phyloP scores from a whole-genome alignment of 2,329 filamentous ascomycete species.

The Trichoderma asperellum region DNA sequence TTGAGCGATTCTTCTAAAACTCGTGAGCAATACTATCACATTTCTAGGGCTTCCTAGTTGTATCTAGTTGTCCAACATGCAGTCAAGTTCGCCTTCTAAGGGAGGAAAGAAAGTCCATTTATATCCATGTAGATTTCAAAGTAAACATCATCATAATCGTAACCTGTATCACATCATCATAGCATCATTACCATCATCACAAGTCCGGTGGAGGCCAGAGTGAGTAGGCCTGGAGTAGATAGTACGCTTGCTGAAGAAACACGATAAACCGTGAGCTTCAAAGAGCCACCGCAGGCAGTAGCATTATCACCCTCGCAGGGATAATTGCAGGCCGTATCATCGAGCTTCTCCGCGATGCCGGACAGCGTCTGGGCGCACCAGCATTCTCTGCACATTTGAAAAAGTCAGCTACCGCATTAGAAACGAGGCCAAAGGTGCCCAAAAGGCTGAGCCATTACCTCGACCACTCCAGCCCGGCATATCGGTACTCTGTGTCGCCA shows the following conservation, averaged over 20 bases:
- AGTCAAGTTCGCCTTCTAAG: not conserved
- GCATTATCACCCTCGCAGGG: conserved; percentile 58
- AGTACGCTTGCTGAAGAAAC: conserved; percentile 30
- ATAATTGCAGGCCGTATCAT: conserved; percentile 54
- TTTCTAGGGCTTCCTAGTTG: not conserved
- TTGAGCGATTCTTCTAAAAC: not conserved
- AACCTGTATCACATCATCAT: not conserved
- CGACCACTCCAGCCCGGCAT: conserved; percentile 60
- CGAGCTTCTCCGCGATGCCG: conserved; percentile 49
- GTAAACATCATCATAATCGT: not conserved
- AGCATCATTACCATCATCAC: not conserved
- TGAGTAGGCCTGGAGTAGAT: not conserved
- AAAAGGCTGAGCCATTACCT: conserved; percentile 39
- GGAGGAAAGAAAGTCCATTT: not conserved
- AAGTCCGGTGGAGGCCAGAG: not conserved
- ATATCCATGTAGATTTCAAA: not conserved
- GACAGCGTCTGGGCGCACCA: conserved; percentile 60
- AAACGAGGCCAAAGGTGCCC: not conserved
- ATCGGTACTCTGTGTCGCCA: conserved; percentile 47
- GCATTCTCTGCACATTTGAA: conserved; percentile 53
- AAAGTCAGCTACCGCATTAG: not conserved
- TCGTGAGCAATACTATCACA: not conserved
- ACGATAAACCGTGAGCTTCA: conserved; percentile 54
- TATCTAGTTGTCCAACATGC: not conserved
- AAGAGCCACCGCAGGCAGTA: conserved; percentile 57